Evolutionary conservation across 2,329 filamentous ascomycete species (phyloP).

Genomic region (Allantophomopsis lycopodina): DNA sequence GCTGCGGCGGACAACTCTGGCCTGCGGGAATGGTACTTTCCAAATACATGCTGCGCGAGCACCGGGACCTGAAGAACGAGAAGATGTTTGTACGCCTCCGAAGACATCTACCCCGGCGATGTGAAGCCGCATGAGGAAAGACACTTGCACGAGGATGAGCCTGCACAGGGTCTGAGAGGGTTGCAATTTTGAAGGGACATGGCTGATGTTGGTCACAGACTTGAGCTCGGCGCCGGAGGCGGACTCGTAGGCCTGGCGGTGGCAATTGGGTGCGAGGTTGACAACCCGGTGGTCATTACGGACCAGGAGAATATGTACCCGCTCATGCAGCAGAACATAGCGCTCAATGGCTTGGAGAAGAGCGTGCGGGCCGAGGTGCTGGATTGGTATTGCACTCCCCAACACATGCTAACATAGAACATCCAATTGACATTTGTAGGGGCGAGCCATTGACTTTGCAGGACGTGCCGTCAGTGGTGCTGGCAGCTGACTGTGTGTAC

Average conservation of each 20-base stretch:
- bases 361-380: conserved; percentile 56
- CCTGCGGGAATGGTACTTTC: conserved; percentile 82
- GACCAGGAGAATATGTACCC: conserved; percentile 78
- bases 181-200: no score
- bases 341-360: conserved; percentile 57
- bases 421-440: conserved; percentile 18
- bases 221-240: conserved; percentile 86
- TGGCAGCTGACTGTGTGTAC: conserved; percentile 96
- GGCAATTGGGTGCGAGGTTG: conserved; percentile 39
- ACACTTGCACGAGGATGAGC: no score
- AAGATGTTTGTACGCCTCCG: conserved; percentile 45
- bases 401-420: not conserved
- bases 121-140: no score
- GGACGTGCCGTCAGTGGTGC: conserved; percentile 60
- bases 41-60: conserved; percentile 71
- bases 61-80: conserved; percentile 47
- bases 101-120: not conserved
- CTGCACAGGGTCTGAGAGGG: no score
- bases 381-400: conserved; percentile 50
- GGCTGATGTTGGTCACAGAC: conserved; percentile 29
- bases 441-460: conserved; percentile 42
- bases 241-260: conserved; percentile 66
- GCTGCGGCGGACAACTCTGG: conserved; percentile 91
- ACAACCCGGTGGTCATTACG: conserved; percentile 58
- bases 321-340: conserved; percentile 78